These are phyloP conservation scores for Pterula multifida DNA, from an alignment of 1,284 basidiomycete genomes.

Conservation along the genomic window DNA sequence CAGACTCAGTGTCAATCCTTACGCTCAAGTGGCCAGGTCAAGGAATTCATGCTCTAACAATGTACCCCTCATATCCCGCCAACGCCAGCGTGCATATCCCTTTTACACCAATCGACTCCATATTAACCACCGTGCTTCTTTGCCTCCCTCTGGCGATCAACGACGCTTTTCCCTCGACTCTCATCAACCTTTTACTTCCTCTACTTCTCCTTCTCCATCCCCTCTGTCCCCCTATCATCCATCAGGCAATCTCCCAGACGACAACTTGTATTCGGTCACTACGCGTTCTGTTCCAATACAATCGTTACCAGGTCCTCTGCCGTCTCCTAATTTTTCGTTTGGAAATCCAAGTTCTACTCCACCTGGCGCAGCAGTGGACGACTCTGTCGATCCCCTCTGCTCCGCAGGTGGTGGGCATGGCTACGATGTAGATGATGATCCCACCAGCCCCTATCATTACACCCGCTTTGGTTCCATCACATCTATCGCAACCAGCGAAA, in stretches of 20 bases:
- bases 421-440: constrained; percentile 32
- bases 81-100: constrained; percentile 1
- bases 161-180: constrained; percentile 15
- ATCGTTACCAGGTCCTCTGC: constrained; percentile 53
- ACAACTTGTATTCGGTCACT: constrained; percentile 35
- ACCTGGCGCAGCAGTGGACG: constrained; percentile 39
- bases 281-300: constrained; percentile 38
- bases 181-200: constrained; percentile 20
- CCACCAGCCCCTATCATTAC: constrained; percentile 30
- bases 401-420: constrained; percentile 26
- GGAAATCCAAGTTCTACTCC: constrained; percentile 37
- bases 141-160: constrained; percentile 9
- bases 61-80: constrained; percentile 19
- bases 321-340: constrained; percentile 55
- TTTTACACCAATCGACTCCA: constrained; percentile 7
- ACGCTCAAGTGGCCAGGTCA: constrained; percentile 27
- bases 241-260: constrained; percentile 34
- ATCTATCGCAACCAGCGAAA: constrained; percentile 45
- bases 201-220: constrained; percentile 24
- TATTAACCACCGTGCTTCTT: constrained; percentile 10
- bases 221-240: constrained; percentile 26
- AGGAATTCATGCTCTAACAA: constrained; percentile 16
- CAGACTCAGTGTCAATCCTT: constrained; percentile 51
- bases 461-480: constrained; percentile 50
- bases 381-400: constrained; percentile 21